Conservation (phyloP, 805 yeast species). For the Lipomyces lipofer region DNA sequence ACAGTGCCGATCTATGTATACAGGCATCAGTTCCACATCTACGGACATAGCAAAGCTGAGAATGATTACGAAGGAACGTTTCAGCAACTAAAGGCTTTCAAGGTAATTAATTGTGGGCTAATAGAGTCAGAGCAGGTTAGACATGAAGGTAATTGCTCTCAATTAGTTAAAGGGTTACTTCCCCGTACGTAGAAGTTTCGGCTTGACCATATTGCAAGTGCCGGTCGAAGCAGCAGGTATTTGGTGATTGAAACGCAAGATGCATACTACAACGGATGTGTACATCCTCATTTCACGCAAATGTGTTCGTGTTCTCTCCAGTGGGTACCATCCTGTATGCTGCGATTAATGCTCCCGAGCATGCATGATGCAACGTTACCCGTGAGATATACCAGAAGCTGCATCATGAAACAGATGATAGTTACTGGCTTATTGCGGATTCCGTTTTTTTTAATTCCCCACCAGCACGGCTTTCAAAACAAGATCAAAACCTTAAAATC, state of each 20-base stretch:
- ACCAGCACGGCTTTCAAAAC: too few species aligned
- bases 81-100: too few species aligned
- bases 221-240: not conserved
- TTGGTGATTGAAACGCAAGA: not conserved
- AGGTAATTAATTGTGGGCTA: too few species aligned
- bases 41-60: too few species aligned
- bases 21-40: too few species aligned
- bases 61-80: too few species aligned
- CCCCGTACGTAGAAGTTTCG: too few species aligned
- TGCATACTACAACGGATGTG: not conserved
- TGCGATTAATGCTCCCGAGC: not conserved
- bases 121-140: too few species aligned
- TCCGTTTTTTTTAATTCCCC: not conserved
- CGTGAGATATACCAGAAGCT: not conserved
- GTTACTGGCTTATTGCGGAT: not conserved
- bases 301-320: slow-evolving; percentile 2
- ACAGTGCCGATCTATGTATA: too few species aligned
- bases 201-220: too few species aligned
- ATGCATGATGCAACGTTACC: not conserved
- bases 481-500: not conserved
- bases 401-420: not conserved
- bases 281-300: not conserved
- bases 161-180: too few species aligned
- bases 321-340: not conserved
- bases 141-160: too few species aligned